Base-by-base conservation (phyloP, 2,329 filamentous ascomycete species). In the Fusarium zealandicum region DNA sequence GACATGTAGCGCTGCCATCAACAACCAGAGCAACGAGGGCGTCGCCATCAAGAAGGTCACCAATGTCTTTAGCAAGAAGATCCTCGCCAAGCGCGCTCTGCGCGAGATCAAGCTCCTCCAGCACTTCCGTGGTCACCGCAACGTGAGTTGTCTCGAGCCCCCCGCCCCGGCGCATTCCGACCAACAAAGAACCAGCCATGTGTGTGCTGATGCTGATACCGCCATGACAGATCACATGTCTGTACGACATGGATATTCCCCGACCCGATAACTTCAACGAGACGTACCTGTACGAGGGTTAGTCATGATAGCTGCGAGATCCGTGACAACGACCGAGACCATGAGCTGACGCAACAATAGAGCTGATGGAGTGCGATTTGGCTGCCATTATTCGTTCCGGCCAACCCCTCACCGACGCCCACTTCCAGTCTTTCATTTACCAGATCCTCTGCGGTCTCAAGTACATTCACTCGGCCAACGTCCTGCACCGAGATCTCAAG, bases 11-110 rank as follows among this genome's bases (percentile, higher is more conserved):
- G 93, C 95, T 56, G 95, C 95, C 50, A 90, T 92, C 64, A 97
- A 98, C 82, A 88, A 87, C 73, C 87, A 92, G 75, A 96, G 90
- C 27, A 89, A 87, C 70, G 95, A 99, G 74, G 93, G 93, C 33
- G 93, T 99, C 60, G 95, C 95, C 69, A 95, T 99, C 82, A 99
- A 99, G 80, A 99, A 99, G 79, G 92, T 99, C 74, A 99, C 95
- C 80, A 99, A 99, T 90, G 93, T 99, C 69, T 99, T 99, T 78
- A 97, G 92, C 84, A 99, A 99, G 81, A 98, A 98, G 86, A 99
- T 99, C 68, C 84, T 99, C 65, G 95, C 95, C 69, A 99, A 99
- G 87, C 90, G 95, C 72, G 95, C 95, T 42, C 78, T 99, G 81
- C 88, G 95, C 76, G 95, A 99, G 80, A 98, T 99, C 79, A 99